phyloP scores from a whole-genome alignment of 345 rosid genomes.

The Corymbia maculata region DNA sequence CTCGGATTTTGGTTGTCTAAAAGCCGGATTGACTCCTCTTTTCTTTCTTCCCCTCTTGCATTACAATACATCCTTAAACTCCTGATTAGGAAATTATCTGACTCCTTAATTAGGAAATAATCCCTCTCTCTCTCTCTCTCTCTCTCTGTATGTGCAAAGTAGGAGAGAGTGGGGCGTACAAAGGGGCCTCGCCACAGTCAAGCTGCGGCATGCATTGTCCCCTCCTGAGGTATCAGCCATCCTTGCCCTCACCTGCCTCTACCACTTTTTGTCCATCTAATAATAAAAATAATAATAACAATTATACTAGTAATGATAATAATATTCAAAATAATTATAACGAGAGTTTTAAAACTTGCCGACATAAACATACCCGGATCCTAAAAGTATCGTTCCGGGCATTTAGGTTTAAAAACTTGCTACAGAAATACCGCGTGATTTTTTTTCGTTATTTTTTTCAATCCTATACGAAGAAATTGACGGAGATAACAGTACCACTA shows the following conservation, averaged over 20 bases:
- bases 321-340: background rate
- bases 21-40: background rate
- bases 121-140: background rate
- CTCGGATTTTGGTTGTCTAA: background rate
- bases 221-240: background rate
- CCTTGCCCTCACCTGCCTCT: background rate
- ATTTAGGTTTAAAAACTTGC: background rate
- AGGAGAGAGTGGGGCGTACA: background rate
- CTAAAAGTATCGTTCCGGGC: background rate
- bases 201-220: background rate
- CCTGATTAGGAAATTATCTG: background rate
- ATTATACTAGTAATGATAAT: background rate
- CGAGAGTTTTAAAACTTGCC: background rate
- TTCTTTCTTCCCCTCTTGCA: background rate
- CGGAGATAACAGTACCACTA: background rate
- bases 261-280: background rate
- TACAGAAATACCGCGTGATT: background rate
- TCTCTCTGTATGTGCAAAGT: background rate
- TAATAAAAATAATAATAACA: background rate
- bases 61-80: background rate
- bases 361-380: background rate
- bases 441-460: background rate
- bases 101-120: background rate
- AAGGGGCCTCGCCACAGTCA: background rate
- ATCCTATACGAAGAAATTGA: background rate